These are phyloP conservation scores for Atractiella rhizophila DNA, from an alignment of 768 basidiomycete genomes.

Conservation along the genomic window DNA sequence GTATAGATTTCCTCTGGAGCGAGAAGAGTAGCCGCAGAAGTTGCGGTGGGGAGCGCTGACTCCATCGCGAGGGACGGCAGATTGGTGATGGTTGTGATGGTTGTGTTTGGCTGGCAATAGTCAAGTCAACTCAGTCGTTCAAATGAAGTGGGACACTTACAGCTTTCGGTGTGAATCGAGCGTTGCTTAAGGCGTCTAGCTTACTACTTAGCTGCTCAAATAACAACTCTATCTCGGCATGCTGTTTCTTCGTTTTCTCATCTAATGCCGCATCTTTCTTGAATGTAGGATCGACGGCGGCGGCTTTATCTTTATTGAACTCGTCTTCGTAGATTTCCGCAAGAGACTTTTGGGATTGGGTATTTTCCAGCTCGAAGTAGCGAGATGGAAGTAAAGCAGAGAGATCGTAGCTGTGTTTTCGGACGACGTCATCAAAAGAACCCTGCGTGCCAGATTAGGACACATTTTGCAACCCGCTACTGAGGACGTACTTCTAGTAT, in stretches of 20 bases:
- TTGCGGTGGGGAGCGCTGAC: conserved; percentile 64
- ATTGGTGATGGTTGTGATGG: conserved; percentile 60
- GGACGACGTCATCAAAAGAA: conserved; percentile 73
- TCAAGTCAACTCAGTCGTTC: neutral
- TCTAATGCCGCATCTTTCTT: conserved; percentile 81
- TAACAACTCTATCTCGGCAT: conserved; percentile 51
- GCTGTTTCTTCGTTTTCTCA: conserved; percentile 63
- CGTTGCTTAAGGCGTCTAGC: conserved; percentile 77
- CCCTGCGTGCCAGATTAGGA: conserved; percentile 17
- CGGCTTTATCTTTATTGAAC: conserved; percentile 29
- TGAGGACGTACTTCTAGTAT: conserved; percentile 40
- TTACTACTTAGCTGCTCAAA: conserved; percentile 74
- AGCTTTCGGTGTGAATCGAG: conserved; percentile 81
- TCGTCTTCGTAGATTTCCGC: conserved; percentile 93
- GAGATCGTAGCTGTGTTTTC: conserved; percentile 49
- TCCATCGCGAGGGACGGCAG: conserved; percentile 58
- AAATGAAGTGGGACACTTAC: conserved; percentile 28
- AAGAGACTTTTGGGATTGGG: conserved; percentile 61
- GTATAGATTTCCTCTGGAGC: conserved; percentile 78
- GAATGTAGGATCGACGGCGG: conserved; percentile 31
- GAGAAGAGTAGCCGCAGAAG: conserved; percentile 49
- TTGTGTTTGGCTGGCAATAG: conserved; percentile 47
- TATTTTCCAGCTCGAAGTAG: conserved; percentile 65
- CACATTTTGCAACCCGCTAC: no score
- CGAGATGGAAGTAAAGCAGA: conserved; percentile 77